Conservation (phyloP, 1,284 basidiomycete species). For the Stereum hirsutum region DNA sequence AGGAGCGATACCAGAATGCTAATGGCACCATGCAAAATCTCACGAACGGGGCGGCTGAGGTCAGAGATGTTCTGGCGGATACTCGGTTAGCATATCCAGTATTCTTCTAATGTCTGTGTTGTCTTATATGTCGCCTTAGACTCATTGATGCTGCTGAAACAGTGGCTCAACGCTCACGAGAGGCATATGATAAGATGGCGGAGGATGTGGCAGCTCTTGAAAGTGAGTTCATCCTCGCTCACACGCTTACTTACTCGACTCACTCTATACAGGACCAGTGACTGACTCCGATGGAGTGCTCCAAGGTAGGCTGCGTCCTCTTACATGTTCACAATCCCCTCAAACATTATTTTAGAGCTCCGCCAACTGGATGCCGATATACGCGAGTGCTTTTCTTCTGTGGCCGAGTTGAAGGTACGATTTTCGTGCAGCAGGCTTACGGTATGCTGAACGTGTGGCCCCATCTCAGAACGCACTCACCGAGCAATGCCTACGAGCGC, state of each 20-base stretch:
- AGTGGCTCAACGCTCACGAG: conserved; percentile 44
- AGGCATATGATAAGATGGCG: conserved; percentile 45
- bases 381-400: conserved; percentile 47
- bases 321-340: neutral
- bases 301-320: neutral
- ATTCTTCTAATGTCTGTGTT: too few species aligned
- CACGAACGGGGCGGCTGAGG: conserved; percentile 46
- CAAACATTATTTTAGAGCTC: neutral
- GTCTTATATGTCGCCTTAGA: conserved; percentile 16
- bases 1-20: conserved; percentile 38
- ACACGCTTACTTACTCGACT: neutral
- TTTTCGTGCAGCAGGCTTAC: conserved; percentile 7
- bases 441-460: too few species aligned
- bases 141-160: conserved; percentile 54
- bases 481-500: conserved; percentile 52
- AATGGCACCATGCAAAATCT: conserved; percentile 46
- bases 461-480: conserved; percentile 67
- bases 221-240: conserved; percentile 26
- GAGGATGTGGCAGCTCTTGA: conserved; percentile 44
- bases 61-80: conserved; percentile 40
- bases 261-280: neutral
- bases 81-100: conserved; percentile 33
- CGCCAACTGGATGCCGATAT: conserved; percentile 51
- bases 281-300: neutral
- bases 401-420: conserved; percentile 51